Evolutionary conservation across 495 filamentous ascomycete species (phyloP), one percentile per base, ranked within the genome.

Genomic region (Daldinia childiae): DNA sequence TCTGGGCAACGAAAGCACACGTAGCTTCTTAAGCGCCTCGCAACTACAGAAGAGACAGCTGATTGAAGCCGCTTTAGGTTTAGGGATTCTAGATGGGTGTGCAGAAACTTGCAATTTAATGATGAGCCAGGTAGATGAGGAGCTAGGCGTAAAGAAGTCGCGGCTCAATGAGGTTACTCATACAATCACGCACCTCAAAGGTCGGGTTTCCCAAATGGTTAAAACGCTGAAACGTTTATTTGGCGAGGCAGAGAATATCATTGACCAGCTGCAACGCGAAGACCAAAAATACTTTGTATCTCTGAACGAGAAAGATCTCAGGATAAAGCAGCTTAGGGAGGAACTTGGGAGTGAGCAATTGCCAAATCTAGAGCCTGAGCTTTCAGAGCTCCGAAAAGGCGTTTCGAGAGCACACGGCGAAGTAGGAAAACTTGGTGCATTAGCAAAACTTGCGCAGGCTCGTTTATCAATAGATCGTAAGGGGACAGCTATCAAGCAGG

Each of bases 1-100:
- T 15, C 50, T 79, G 19, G 72, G 76, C 6, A 74, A 80, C 38
- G 73, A 76, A 36, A 76, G 78, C n/a, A 70, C 78, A 21, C 72
- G 66, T 12, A 75, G 77, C 63, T 80, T 80, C 64, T 61, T 80
- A 34, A 78, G 51, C 45, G 71, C 76, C 29, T 71, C 64, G 7
- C 54, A 60, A 4, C 54, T 60, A 15, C 65, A 77, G 55, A 65
- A 73, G 58, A 62, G 76, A 29, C 71, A 75, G 45, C 52, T 79
- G 41, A 75, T 76, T 11, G 78, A 80, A 68, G 55, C 70, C 14
- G 69, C 69, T 32, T 71, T 80, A 11, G 74, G 77, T 6, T 56
- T 80, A 59, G 73, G 63, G 14, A 69, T 64, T 32, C 30, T 80
- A 19, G 76, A 80, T 24, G 64, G 57, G 26, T 80, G 69, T 27